These are phyloP conservation scores for Cyclotella baltica DNA, from an alignment of 108 stramenopile species.

Conservation along the genomic window DNA sequence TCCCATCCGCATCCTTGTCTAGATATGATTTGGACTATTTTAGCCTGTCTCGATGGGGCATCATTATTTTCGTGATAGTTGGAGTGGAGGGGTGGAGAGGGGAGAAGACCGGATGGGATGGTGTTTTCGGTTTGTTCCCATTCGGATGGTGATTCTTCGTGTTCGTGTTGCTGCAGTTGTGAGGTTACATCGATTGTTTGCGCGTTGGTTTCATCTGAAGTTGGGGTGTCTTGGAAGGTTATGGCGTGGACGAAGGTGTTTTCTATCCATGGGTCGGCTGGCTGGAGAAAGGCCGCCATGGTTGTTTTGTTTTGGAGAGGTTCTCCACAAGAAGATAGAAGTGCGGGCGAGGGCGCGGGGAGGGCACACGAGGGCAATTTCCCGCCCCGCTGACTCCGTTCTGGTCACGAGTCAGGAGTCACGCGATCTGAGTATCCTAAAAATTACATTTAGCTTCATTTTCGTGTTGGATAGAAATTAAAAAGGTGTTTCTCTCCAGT, in stretches of 20 bases:
- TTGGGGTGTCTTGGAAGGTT: constrained; percentile 5
- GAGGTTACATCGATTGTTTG: not conserved
- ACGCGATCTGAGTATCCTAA: no score
- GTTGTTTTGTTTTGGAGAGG: no score
- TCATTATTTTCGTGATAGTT: not conserved
- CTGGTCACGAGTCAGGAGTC: no score
- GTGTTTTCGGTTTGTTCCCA: constrained; percentile 38
- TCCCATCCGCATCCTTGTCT: constrained; percentile 25
- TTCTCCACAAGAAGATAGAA: no score
- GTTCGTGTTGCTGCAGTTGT: not conserved
- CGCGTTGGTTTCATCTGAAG: not conserved
- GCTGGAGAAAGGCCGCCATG: constrained; percentile 45
- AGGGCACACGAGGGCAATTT: no score
- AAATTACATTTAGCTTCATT: no score
- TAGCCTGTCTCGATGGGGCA: constrained; percentile 31
- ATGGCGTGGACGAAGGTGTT: constrained; percentile 36
- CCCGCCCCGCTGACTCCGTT: no score
- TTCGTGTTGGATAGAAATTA: no score
- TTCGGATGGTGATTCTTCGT: not conserved
- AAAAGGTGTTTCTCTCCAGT: no score
- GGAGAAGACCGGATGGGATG: constrained; percentile 28
- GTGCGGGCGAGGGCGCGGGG: no score
- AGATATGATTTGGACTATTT: constrained; percentile 44
- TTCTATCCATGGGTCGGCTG: constrained; percentile 45
- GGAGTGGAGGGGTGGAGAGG: not conserved